Percentiles rank a stretch among this genome's conserved stretches.
Conservation (phyloP, 2,329 filamentous ascomycete genomes). For the Rutstroemia sp. region DNA sequence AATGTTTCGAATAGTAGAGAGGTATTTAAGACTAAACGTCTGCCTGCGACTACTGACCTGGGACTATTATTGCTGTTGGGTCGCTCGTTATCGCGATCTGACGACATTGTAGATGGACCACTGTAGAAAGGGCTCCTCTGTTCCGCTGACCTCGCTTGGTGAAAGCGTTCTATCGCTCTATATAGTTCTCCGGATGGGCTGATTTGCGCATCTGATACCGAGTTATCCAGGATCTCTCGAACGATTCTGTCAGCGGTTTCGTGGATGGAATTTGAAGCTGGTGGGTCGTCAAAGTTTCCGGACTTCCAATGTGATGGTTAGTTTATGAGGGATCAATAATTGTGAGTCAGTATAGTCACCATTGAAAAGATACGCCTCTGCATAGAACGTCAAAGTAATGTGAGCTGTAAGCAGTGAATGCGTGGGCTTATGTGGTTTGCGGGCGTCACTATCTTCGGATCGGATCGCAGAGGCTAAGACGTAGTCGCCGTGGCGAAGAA, state of each 20-base stretch:
- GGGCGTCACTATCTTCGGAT: no score
- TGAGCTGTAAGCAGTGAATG: background rate
- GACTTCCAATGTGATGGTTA: conserved; percentile 17
- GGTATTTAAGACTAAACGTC: background rate
- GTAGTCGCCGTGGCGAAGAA: no score
- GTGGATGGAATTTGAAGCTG: conserved; percentile 19
- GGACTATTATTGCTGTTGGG: background rate
- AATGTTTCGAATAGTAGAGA: conserved; percentile 6
- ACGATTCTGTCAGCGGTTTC: conserved; percentile 29
- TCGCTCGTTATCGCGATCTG: background rate
- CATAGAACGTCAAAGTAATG: conserved; percentile 7
- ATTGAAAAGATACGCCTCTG: conserved; percentile 22
- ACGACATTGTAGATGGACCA: background rate
- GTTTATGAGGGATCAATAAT: background rate
- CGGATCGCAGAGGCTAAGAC: no score
- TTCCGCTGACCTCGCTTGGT: background rate
- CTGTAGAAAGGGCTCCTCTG: background rate
- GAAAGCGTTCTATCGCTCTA: conserved; percentile 33
- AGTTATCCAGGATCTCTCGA: conserved; percentile 34
- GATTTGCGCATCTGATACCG: conserved; percentile 31
- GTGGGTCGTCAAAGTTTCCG: conserved; percentile 24
- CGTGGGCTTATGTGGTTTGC: background rate
- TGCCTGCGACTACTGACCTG: conserved; percentile 8
- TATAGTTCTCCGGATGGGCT: conserved; percentile 38
- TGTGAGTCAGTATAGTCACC: conserved; percentile 12